Conservation (phyloP, 768 basidiomycete genomes). For the Amanita muscaria region DNA sequence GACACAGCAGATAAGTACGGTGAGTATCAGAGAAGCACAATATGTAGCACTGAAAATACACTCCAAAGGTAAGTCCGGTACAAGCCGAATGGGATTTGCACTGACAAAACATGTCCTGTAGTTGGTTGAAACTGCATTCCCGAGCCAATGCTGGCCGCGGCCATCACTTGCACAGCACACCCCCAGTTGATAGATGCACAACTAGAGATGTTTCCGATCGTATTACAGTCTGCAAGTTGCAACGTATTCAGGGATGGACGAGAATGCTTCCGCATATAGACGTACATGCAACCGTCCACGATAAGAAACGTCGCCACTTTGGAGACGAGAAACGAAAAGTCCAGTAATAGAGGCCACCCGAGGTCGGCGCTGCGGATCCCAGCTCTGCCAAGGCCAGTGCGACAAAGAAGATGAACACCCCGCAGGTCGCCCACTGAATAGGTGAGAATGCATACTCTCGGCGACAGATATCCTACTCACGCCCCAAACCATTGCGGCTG, state of each 20-base stretch:
- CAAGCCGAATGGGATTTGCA: not conserved
- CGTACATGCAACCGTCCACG: conserved; percentile 47
- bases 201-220: conserved; percentile 39
- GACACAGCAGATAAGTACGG: conserved; percentile 59
- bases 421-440: conserved; percentile 53
- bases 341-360: conserved; percentile 58
- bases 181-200: conserved; percentile 60
- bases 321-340: conserved; percentile 36
- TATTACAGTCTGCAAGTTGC: conserved; percentile 32
- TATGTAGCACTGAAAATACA: conserved; percentile 75
- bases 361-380: conserved; percentile 63
- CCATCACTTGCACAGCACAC: conserved; percentile 54
- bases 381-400: conserved; percentile 65
- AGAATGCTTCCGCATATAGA: conserved; percentile 4
- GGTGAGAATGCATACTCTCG: conserved; percentile 23
- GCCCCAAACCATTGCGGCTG: conserved; percentile 68
- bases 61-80: no score
- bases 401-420: conserved; percentile 51
- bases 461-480: conserved; percentile 36
- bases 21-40: conserved; percentile 47
- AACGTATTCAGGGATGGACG: not conserved
- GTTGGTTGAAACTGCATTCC: conserved; percentile 33
- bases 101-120: conserved; percentile 36
- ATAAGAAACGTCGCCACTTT: conserved; percentile 34
- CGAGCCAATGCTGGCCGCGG: conserved; percentile 51